phyloP scores from a whole-genome alignment of 129 eudicot species.

The Scalesia atractyloides region DNA sequence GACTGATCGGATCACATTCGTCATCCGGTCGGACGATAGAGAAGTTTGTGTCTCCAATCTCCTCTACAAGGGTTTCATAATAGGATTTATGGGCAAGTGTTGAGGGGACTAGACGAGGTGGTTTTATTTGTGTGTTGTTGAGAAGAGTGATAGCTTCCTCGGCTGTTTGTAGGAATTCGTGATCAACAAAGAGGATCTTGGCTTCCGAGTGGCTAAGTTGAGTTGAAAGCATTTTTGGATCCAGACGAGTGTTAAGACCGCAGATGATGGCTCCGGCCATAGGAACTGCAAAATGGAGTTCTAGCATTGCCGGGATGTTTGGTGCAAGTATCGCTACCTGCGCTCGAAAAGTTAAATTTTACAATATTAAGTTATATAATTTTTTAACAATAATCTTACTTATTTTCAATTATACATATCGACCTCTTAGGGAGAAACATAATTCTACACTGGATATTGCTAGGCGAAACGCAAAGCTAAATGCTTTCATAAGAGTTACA shows the following conservation, averaged over 20 bases:
- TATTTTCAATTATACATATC: too few species aligned
- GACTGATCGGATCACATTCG: background rate
- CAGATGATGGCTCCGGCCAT: constrained; percentile 11
- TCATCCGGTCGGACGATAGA: background rate
- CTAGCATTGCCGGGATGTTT: constrained; percentile 2
- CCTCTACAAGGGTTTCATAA: background rate
- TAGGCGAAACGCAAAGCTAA: too few species aligned
- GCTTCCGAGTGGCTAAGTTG: background rate
- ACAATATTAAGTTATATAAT: background rate
- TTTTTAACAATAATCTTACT: too few species aligned
- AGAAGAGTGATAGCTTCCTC: background rate
- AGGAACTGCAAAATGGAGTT: constrained; percentile 3
- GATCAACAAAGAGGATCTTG: constrained; percentile 1
- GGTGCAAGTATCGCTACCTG: constrained; percentile 7
- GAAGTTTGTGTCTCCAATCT: background rate
- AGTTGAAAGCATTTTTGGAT: background rate
- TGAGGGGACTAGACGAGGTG: background rate
- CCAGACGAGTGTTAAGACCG: background rate
- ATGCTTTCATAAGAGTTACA: too few species aligned
- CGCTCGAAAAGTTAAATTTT: background rate
- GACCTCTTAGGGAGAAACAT: too few species aligned
- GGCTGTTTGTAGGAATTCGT: background rate
- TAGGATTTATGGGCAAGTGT: background rate
- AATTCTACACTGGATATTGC: too few species aligned
- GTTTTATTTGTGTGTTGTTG: background rate